Percentiles rank a stretch among this genome's conserved stretches.
Evolutionary conservation across 345 rosid genomes (phyloP).

Genomic region (Aegle marmelos): DNA sequence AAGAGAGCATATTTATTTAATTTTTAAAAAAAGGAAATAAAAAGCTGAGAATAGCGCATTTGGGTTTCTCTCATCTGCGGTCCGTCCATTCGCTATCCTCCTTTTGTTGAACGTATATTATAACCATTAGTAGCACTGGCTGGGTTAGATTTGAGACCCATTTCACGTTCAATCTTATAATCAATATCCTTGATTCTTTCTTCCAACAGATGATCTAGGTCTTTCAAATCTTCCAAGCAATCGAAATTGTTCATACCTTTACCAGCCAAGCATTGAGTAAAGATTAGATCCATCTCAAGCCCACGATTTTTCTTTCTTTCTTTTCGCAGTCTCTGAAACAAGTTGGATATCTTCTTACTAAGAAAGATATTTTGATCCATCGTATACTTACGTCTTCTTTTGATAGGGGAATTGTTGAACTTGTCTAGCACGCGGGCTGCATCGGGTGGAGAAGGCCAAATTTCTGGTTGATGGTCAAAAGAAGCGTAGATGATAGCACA

Average conservation of each 20-base stretch:
- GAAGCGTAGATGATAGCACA: conserved; percentile 36
- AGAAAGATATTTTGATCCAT: conserved; percentile 32
- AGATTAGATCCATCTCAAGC: conserved; percentile 25
- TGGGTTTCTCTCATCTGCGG: too few relatives aligned
- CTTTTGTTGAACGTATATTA: too few relatives aligned
- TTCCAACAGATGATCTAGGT: conserved; percentile 4
- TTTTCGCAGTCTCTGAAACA: conserved; percentile 18
- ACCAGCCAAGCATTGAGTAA: conserved; percentile 1
- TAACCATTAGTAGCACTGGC: too few relatives aligned
- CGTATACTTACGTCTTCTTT: conserved; percentile 35
- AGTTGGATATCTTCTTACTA: conserved; percentile 8
- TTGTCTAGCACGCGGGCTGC: conserved; percentile 14
- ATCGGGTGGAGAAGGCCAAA: conserved; percentile 40
- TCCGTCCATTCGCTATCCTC: too few relatives aligned
- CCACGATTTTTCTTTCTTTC: conserved; percentile 21
- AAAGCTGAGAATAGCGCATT: too few relatives aligned
- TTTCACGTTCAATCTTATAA: too few relatives aligned
- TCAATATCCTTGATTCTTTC: background rate
- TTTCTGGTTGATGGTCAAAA: conserved; percentile 20
- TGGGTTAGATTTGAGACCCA: too few relatives aligned
- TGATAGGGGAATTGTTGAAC: conserved; percentile 24
- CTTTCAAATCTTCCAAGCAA: conserved; percentile 16
- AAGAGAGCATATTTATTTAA: too few relatives aligned
- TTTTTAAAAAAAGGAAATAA: too few relatives aligned
- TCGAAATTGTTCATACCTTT: background rate